Evolutionary conservation across 208 protist species (phyloP).

Genomic region (Trypanosoma cruzi): DNA sequence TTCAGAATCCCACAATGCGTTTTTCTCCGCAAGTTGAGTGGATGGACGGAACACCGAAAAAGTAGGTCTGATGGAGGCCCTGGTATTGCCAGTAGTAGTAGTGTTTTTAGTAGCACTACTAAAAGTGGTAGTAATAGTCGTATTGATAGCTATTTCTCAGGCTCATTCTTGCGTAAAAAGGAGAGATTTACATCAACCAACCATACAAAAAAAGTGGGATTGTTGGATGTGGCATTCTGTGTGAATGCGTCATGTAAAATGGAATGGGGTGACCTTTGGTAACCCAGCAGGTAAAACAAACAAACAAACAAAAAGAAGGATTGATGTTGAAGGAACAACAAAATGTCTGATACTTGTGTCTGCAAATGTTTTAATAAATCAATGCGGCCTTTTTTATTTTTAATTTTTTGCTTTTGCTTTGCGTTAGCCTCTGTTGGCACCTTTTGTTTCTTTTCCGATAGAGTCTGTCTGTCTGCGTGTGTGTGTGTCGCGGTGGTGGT

Average conservation of each 20-base stretch:
- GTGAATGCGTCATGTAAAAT: background rate
- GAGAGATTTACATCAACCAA: no score
- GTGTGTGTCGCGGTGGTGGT: background rate
- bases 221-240: background rate
- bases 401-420: background rate
- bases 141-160: no score
- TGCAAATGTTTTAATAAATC: background rate
- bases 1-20: slow-evolving; percentile 45
- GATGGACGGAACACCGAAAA: slow-evolving; percentile 6
- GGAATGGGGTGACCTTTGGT: no score
- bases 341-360: background rate
- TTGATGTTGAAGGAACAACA: background rate
- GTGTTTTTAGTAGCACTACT: background rate
- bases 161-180: no score
- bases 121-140: no score
- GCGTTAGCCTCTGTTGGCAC: background rate
- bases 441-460: background rate
- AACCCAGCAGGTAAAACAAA: no score
- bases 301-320: background rate
- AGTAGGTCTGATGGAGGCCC: background rate
- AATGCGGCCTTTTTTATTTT: background rate
- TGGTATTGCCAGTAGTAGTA: background rate
- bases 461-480: background rate
- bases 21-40: slow-evolving; percentile 35
- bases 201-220: no score